Evolutionary conservation across 2,329 filamentous ascomycete species (phyloP).

Genomic region (Penicillium sp.): DNA sequence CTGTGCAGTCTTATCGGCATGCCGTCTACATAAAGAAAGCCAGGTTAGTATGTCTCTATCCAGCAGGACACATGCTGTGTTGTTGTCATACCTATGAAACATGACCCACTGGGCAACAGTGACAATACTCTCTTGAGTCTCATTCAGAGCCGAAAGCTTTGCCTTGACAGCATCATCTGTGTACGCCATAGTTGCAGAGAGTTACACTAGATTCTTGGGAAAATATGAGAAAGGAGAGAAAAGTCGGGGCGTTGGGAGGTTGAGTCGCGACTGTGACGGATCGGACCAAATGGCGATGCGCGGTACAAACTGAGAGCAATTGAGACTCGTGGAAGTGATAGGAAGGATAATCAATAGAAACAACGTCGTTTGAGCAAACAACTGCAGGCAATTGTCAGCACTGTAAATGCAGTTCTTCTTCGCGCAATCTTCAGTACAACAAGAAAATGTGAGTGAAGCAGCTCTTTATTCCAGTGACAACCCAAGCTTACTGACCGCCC

Average conservation of each 20-base stretch:
- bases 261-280: background rate
- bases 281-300: background rate
- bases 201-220: background rate
- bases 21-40: slow-evolving; percentile 62
- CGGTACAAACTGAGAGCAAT: background rate
- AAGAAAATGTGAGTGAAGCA: slow-evolving; percentile 10
- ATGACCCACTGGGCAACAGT: slow-evolving; percentile 99
- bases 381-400: background rate
- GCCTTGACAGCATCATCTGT: slow-evolving; percentile 93
- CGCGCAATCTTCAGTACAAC: background rate
- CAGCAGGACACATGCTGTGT: background rate
- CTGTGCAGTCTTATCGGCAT: slow-evolving; percentile 87
- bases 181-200: slow-evolving; percentile 70
- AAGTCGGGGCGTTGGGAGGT: background rate
- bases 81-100: slow-evolving; percentile 78
- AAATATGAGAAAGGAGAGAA: background rate
- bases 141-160: slow-evolving; percentile 92
- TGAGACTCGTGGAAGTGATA: background rate
- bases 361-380: background rate
- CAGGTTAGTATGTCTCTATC: slow-evolving; percentile 15
- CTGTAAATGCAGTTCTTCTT: background rate
- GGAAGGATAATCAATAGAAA: background rate
- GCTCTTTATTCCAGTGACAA: slow-evolving; percentile 7
- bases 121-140: slow-evolving; percentile 95
- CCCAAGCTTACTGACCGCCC: background rate